Conservation (phyloP, 2,329 filamentous ascomycete species). For the Mariannaea elegans region DNA sequence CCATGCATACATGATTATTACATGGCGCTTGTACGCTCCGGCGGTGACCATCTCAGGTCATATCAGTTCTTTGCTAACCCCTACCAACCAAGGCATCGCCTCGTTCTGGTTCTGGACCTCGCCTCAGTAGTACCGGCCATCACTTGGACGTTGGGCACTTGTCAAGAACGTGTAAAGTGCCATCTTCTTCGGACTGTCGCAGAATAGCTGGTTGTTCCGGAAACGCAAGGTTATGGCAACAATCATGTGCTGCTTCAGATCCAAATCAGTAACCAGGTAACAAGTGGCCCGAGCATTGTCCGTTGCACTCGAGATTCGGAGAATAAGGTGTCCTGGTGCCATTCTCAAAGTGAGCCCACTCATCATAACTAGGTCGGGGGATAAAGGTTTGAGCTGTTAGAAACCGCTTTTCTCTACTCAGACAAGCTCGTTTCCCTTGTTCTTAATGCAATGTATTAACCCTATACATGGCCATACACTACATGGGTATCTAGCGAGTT, state of each 20-base stretch:
- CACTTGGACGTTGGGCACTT: not conserved
- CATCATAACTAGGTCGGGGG: not conserved
- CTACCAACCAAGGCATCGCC: not conserved
- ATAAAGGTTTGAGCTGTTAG: not conserved
- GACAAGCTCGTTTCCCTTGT: not conserved
- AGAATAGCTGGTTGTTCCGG: conserved; percentile 14
- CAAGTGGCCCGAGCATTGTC: conserved; percentile 5
- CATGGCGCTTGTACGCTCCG: too few relatives aligned
- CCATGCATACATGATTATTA: too few relatives aligned
- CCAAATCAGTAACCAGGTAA: not conserved
- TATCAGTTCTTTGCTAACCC: too few relatives aligned
- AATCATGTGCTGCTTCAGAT: not conserved
- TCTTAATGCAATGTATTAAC: conserved; percentile 19
- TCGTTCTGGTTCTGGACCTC: not conserved
- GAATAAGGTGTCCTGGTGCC: conserved; percentile 1
- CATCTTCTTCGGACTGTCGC: not conserved
- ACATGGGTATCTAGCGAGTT: conserved; percentile 15
- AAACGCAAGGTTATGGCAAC: conserved; percentile 15
- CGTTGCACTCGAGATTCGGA: conserved; percentile 2
- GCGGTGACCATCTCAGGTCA: too few relatives aligned
- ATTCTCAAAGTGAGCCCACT: conserved; percentile 12
- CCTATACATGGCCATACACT: conserved; percentile 19
- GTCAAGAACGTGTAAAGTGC: not conserved
- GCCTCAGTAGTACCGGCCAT: not conserved
- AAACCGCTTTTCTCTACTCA: too few relatives aligned